A percentile compares a stretch with the other conserved stretches of the same genome.
phyloP scores from a whole-genome alignment of 106 monocot species.

The Acorus gramineus region DNA sequence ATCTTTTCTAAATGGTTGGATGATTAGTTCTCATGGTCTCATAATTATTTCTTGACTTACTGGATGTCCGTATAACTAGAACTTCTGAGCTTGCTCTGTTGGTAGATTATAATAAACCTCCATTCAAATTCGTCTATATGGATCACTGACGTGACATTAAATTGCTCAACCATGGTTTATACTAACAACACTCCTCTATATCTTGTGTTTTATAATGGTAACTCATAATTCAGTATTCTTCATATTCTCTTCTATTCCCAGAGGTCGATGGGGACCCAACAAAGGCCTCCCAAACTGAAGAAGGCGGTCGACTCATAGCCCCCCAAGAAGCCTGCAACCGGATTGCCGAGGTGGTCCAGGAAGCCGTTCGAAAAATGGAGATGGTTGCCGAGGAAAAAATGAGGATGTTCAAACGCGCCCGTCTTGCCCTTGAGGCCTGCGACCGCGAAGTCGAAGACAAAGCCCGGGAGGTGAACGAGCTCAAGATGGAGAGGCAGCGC shows the following conservation, averaged over 20 bases:
- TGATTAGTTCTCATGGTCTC: too few species aligned
- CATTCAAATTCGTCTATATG: too few species aligned
- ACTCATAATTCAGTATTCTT: too few species aligned
- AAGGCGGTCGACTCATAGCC: conserved; percentile 49
- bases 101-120: too few species aligned
- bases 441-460: conserved; percentile 90
- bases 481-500: conserved; percentile 73
- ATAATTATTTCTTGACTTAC: too few species aligned
- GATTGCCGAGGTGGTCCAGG: conserved; percentile 87
- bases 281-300: conserved; percentile 46
- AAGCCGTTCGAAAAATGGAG: conserved; percentile 96
- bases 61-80: too few species aligned
- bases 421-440: conserved; percentile 64
- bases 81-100: too few species aligned
- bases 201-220: too few species aligned
- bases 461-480: conserved; percentile 56
- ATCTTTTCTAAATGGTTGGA: too few species aligned
- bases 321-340: conserved; percentile 79
- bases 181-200: too few species aligned
- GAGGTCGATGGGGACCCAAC: conserved; percentile 69
- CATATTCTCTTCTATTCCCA: conserved; percentile 4
- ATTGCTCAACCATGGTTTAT: too few species aligned
- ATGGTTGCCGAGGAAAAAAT: conserved; percentile 82
- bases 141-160: too few species aligned
- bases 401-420: conserved; percentile 52